Base-by-base conservation (phyloP, 306 rosid species). In the Leucaena leucocephala region DNA sequence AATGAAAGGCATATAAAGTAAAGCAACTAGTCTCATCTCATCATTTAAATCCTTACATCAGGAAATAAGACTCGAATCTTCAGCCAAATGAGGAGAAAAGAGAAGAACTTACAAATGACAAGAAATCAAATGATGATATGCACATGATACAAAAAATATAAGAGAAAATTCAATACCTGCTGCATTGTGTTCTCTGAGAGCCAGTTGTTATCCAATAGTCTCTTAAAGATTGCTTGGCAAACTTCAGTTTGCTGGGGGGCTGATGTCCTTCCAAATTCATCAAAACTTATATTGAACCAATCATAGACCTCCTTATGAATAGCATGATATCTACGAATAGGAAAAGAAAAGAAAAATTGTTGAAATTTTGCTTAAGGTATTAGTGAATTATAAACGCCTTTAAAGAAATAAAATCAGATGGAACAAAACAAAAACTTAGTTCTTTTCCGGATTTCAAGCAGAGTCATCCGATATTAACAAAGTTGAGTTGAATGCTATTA, bases 231-330 rank as follows among this genome's bases (percentile, higher is more conserved):
- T 48, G 84, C 91, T 81, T 95, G 98, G 81, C 98, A 95, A 76
- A 90, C 90, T 81, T 95, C 98, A 9, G 98, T 95, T 62, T 95
- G 98, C 78, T 91, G 86, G 8, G 98, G 93, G 27, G 85, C 8
- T 0, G 98, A 95, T 4, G 98, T 95, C 17, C 98, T 91, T 45
- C 98, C 98, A 85, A 95, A 95, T 80, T 95, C 86, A 71, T 95
- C 98, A 81, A 92, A 95, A 79, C 93, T 91, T 40, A 95, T 95
- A 61, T 88, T 76, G 72, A 95, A 95, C 98, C 98, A 95, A 61
- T 88, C 36, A 54, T 95, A 95, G 40, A 95, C 97, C 59, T 92
- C 88, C 79, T 76, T 91, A 80, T 95, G 98, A 88, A 92, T 90
- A 39, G 87, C 94, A 83, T 92, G 74, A 50, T 95, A 95, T 81